Base-by-base conservation (phyloP, 345 rosid genomes). In the Cochlearia excelsa region DNA sequence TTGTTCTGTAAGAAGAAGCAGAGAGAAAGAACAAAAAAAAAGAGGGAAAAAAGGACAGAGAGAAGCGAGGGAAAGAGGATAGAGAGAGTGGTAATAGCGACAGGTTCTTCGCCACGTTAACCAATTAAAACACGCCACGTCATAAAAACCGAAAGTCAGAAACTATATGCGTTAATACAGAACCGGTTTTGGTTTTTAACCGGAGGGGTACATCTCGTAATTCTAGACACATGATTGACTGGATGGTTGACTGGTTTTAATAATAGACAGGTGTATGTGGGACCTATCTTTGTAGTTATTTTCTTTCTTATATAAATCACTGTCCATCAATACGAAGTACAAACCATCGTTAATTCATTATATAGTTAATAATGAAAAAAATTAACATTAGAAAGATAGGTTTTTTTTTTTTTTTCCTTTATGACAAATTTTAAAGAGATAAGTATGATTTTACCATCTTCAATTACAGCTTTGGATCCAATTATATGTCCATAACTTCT, bases 121-220 rank as follows among this genome's bases (percentile, higher is more conserved):
- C 95, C 74, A 84, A 53, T 81, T 0, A 11, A 0, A 39, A 0
- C 0, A 0, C 0, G 75, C 68, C 98, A 91, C 95, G 91, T 87
- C 33, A 16, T 16, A 16, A 16, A 16, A 16, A 16, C 23, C 23
- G 23, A 16, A 16, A 16, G 23, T 16, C 23, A 16, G 23, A 3
- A 30, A 54, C 61, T 61, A 49, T 59, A 59, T 30, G 63, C 61
- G 78, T 63, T 75, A 63, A 44, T 42, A 62, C 72, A 60, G 23
- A 16, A 16, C 23, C 23, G 77, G 67, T 51, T 58, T 61, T 42
- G 29, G 23, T 16, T 16, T 16, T 16, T 16, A 16, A 16, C 23
- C 62, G 75, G 56, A 10, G 1, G 66, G 63, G 60, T 9, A 51
- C 35, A 53, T 68, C 65, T 43, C 26, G 72, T 68, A 46, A 38